These are phyloP conservation scores for Exophiala lecanii-corni DNA, from an alignment of 2,329 filamentous ascomycete genomes.

Conservation along the genomic window DNA sequence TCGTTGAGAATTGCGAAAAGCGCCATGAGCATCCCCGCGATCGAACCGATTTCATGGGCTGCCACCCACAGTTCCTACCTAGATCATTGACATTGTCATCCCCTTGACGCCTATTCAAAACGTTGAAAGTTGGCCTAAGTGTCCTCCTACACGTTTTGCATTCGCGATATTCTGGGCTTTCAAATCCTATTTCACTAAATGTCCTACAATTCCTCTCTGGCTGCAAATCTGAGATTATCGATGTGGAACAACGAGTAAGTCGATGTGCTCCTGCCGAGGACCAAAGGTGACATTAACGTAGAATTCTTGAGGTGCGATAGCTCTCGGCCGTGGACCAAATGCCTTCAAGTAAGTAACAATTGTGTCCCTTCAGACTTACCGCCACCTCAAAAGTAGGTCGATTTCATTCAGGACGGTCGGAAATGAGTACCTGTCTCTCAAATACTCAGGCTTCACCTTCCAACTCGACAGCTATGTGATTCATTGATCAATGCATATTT, in stretches of 20 bases:
- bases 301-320: slow-evolving; percentile 29
- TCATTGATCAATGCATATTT: slow-evolving; percentile 39
- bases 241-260: slow-evolving; percentile 30
- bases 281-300: background rate
- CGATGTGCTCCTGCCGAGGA: background rate
- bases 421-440: slow-evolving; percentile 8
- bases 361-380: slow-evolving; percentile 7
- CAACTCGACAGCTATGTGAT: slow-evolving; percentile 27
- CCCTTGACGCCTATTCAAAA: too few species aligned
- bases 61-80: too few species aligned
- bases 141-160: too few species aligned
- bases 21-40: too few species aligned
- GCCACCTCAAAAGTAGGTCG: slow-evolving; percentile 1
- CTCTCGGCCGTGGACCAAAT: slow-evolving; percentile 33
- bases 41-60: too few species aligned
- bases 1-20: too few species aligned
- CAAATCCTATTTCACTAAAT: too few species aligned
- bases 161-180: too few species aligned
- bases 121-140: too few species aligned
- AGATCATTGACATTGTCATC: too few species aligned
- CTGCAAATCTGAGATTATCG: too few species aligned
- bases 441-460: slow-evolving; percentile 30
- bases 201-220: too few species aligned
- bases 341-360: slow-evolving; percentile 29
- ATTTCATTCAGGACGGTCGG: slow-evolving; percentile 4